phyloP scores from a whole-genome alignment of 495 filamentous ascomycete genomes.

The Aspergillus affinis region DNA sequence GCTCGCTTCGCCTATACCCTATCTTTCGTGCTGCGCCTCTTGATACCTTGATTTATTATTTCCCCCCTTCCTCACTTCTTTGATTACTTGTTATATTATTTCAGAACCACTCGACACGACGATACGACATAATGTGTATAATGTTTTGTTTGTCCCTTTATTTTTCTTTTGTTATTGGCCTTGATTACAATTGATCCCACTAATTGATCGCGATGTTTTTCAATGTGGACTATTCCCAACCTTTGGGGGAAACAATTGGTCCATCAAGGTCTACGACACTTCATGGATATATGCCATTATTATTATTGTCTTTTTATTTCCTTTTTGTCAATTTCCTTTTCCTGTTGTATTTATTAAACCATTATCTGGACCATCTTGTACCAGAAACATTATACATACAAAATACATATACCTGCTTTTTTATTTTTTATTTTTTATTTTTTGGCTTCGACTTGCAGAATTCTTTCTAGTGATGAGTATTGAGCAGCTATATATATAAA shows the following conservation, averaged over 20 bases:
- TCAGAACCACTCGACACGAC: slow-evolving; percentile 29
- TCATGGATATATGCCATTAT: slow-evolving; percentile 18
- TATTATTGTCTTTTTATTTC: neutral
- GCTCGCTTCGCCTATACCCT: slow-evolving; percentile 1
- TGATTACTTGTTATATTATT: slow-evolving; percentile 26
- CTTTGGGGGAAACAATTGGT: neutral
- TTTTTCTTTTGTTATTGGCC: slow-evolving; percentile 7
- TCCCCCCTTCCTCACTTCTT: slow-evolving; percentile 17
- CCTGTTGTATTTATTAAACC: slow-evolving; percentile 16
- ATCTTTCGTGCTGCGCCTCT: slow-evolving; percentile 2
- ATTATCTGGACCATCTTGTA: slow-evolving; percentile 8
- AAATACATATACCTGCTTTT: neutral
- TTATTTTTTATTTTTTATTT: neutral
- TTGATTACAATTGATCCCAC: neutral
- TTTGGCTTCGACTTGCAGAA: neutral
- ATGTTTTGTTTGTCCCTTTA: slow-evolving; percentile 19
- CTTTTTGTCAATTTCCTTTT: neutral
- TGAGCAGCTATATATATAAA: neutral
- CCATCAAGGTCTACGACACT: slow-evolving; percentile 13
- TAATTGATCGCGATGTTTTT: neutral
- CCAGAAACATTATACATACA: slow-evolving; percentile 14
- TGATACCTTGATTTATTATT: slow-evolving; percentile 3
- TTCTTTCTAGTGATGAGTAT: too few species aligned
- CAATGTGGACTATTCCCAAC: neutral
- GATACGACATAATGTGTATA: slow-evolving; percentile 39